Percentiles rank a stretch among this genome's conserved stretches.
Evolutionary conservation across 148 eudicot genomes (phyloP).

Genomic region (Diospyros kaki): DNA sequence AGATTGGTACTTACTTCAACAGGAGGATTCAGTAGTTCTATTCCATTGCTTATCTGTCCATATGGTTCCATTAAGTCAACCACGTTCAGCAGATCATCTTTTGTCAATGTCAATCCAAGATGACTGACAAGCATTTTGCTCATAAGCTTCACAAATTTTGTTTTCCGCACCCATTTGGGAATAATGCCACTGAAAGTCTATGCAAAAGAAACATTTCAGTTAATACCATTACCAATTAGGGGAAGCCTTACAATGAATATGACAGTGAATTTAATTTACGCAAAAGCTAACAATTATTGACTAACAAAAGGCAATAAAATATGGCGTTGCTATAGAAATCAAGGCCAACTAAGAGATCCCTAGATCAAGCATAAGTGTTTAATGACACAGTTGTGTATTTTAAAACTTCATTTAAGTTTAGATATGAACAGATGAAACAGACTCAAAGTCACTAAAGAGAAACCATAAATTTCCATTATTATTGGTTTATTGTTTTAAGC

Average conservation of each 20-base stretch:
- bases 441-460: no score
- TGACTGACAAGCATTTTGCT: constrained; percentile 74
- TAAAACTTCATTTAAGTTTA: no score
- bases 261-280: not conserved
- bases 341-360: not conserved
- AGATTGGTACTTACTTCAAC: constrained; percentile 58
- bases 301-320: constrained; percentile 5
- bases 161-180: constrained; percentile 75
- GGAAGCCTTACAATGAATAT: not conserved
- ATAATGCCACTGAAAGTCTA: constrained; percentile 63
- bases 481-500: no score
- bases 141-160: constrained; percentile 46
- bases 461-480: no score
- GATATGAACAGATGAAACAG: no score
- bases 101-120: constrained; percentile 78
- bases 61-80: constrained; percentile 95
- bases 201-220: constrained; percentile 13
- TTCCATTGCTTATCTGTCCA: constrained; percentile 78
- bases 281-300: not conserved
- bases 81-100: constrained; percentile 70
- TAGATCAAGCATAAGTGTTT: not conserved
- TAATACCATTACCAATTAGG: not conserved
- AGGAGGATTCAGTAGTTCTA: constrained; percentile 72
- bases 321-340: not conserved
- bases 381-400: no score